Evolutionary conservation across 2,329 filamentous ascomycete species (phyloP).

Genomic region (Alternaria sp.): DNA sequence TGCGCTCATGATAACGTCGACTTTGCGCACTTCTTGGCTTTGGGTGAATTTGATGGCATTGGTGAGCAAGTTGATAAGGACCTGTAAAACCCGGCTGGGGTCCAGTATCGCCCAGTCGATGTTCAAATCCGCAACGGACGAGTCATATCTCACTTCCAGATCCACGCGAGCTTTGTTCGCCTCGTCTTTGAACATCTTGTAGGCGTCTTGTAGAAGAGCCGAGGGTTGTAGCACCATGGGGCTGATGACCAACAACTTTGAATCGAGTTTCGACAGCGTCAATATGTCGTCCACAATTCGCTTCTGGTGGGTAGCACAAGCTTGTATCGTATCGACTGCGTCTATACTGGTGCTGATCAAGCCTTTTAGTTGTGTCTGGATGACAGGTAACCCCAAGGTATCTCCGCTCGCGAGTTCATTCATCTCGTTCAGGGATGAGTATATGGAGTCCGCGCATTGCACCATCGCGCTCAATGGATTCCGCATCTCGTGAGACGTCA

Average conservation of each 20-base stretch:
- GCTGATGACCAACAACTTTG: slow-evolving; percentile 28
- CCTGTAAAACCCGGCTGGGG: slow-evolving; percentile 23
- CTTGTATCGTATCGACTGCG: slow-evolving; percentile 30
- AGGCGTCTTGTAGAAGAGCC: slow-evolving; percentile 20
- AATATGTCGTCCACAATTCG: slow-evolving; percentile 36
- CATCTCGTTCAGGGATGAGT: slow-evolving; percentile 9
- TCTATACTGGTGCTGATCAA: slow-evolving; percentile 17
- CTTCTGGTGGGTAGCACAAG: slow-evolving; percentile 39
- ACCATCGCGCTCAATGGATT: slow-evolving; percentile 39
- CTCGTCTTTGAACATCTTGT: slow-evolving; percentile 34
- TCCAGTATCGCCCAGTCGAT: slow-evolving; percentile 22
- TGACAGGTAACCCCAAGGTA: neutral
- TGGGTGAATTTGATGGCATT: slow-evolving; percentile 44
- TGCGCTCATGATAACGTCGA: slow-evolving; percentile 9
- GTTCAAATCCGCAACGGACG: slow-evolving; percentile 11
- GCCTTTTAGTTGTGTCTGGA: slow-evolving; percentile 4
- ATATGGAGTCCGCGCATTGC: slow-evolving; percentile 31
- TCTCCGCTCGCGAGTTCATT: neutral
- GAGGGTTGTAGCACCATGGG: slow-evolving; percentile 23
- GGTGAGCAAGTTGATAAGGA: slow-evolving; percentile 40
- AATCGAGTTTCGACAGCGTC: slow-evolving; percentile 27
- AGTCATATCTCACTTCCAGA: slow-evolving; percentile 13
- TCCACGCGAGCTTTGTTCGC: slow-evolving; percentile 18
- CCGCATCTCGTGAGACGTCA: slow-evolving; percentile 35
- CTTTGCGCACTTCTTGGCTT: slow-evolving; percentile 4